Evolutionary conservation across 2,329 filamentous ascomycete genomes (phyloP).

Genomic region (Pyricularia sp.): DNA sequence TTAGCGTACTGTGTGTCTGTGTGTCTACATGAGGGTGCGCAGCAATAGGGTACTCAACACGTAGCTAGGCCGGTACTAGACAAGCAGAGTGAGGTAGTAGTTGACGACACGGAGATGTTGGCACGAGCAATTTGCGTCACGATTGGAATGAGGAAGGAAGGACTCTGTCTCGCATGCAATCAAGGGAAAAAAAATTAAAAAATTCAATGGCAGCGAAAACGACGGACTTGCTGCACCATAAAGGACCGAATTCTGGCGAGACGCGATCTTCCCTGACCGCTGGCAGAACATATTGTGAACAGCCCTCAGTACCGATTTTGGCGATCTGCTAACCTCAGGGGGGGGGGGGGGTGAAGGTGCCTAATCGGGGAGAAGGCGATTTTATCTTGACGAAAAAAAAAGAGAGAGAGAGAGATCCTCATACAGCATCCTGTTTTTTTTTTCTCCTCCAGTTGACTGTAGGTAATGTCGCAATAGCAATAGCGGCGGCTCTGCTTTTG

Average conservation of each 20-base stretch:
- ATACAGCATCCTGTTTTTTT: not conserved
- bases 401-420: not conserved
- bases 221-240: not conserved
- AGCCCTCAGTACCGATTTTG: not conserved
- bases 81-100: not conserved
- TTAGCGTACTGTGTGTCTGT: not conserved
- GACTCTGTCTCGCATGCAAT: not conserved
- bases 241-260: not conserved
- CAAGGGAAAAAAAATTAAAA: no score
- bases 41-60: not conserved
- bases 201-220: not conserved
- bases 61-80: not conserved
- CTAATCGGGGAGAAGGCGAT: not conserved
- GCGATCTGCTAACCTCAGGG: not conserved
- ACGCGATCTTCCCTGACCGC: not conserved
- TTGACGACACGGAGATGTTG: not conserved
- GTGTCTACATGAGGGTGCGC: not conserved
- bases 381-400: not conserved
- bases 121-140: not conserved
- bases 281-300: not conserved
- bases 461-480: not conserved
- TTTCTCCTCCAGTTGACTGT: no score
- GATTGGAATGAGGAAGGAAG: not conserved
- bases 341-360: no score
- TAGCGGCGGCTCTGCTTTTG: not conserved